phyloP scores from a whole-genome alignment of 371 early-diverging fungal genomes.

The Entomophthora muscae region DNA sequence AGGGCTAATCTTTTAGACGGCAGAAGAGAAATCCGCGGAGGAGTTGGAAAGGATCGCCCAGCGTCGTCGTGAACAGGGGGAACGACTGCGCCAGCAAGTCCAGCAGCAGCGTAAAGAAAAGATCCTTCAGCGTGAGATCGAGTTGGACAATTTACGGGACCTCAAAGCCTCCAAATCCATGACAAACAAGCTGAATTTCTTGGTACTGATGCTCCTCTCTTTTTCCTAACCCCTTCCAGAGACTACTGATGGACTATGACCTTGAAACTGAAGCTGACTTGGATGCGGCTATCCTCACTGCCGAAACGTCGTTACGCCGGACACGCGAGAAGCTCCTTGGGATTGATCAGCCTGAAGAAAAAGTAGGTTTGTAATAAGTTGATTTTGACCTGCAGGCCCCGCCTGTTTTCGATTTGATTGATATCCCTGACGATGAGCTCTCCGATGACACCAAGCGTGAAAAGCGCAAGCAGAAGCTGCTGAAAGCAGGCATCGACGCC shows the following conservation, averaged over 20 bases:
- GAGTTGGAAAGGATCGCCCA: constrained; percentile 50
- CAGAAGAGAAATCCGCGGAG: constrained; percentile 62
- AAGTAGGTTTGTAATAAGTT: constrained; percentile 15
- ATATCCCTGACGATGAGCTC: constrained; percentile 64
- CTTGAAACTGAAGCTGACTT: constrained; percentile 55
- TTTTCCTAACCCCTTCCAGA: constrained; percentile 14
- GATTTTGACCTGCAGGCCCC: constrained; percentile 22
- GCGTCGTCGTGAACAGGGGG: constrained; percentile 51
- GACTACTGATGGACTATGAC: constrained; percentile 36
- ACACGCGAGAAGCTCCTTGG: constrained; percentile 66
- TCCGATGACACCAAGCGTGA: constrained; percentile 58
- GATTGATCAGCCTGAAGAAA: constrained; percentile 55
- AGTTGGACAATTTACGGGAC: not conserved
- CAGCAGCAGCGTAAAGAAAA: constrained; percentile 64
- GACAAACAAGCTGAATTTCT: constrained; percentile 8
- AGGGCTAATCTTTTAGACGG: constrained; percentile 13
- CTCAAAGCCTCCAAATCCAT: constrained; percentile 7
- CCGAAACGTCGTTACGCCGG: constrained; percentile 41
- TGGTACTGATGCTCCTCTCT: constrained; percentile 5
- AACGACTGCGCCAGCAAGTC: constrained; percentile 55
- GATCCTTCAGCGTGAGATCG: constrained; percentile 11
- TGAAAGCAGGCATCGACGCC: constrained; percentile 69
- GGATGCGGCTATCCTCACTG: constrained; percentile 44
- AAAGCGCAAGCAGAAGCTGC: constrained; percentile 62
- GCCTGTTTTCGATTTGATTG: constrained; percentile 52